Percentiles rank a stretch among this genome's conserved stretches.
Evolutionary conservation across 768 basidiomycete species (phyloP).

Genomic region (Phlegmacium glaucopus): DNA sequence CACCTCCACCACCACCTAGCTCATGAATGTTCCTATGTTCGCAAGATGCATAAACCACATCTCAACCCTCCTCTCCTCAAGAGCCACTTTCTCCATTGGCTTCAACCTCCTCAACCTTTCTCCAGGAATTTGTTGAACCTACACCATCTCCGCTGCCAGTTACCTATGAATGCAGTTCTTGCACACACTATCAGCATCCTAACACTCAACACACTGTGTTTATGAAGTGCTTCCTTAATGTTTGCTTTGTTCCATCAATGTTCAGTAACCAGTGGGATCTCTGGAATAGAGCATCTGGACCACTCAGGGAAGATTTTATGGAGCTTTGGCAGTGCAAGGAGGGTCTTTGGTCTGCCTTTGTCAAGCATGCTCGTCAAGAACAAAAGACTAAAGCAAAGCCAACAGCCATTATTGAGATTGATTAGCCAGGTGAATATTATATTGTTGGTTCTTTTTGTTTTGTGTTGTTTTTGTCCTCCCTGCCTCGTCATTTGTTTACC

Average conservation of each 20-base stretch:
- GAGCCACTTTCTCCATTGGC: neutral
- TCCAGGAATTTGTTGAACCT: neutral
- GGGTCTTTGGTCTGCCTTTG: neutral
- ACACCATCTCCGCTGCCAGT: neutral
- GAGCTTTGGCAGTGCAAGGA: neutral
- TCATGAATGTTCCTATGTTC: neutral
- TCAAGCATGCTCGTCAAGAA: neutral
- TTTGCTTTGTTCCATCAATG: neutral
- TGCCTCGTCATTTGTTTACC: too few relatives aligned
- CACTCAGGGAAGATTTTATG: neutral
- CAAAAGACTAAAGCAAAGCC: neutral
- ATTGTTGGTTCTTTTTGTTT: too few relatives aligned
- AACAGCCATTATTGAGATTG: neutral
- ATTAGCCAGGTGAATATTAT: neutral
- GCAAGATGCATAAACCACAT: neutral
- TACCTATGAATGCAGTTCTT: neutral
- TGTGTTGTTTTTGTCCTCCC: too few relatives aligned
- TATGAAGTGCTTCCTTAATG: neutral
- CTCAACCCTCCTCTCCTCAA: neutral
- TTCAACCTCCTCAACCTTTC: neutral
- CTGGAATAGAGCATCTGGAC: neutral
- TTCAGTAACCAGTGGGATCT: conserved; percentile 4
- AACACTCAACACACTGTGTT: neutral
- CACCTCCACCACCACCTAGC: neutral
- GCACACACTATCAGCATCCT: neutral